Evolutionary conservation across 345 rosid species (phyloP), one percentile per base, ranked within the genome.

Genomic region (Pelargonium nanum): DNA sequence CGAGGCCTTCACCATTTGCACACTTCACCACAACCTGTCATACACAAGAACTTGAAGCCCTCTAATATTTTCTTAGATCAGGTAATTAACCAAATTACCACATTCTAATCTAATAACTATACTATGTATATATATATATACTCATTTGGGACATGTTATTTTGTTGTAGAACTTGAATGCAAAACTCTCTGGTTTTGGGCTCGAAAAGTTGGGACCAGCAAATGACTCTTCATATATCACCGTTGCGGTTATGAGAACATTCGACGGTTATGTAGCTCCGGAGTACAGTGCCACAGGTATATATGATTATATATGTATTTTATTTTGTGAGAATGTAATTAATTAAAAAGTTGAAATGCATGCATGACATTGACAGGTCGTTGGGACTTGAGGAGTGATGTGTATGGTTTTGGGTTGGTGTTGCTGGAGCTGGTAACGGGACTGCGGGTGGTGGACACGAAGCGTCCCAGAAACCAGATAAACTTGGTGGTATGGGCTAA

Each of bases 201-300:
- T 91, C 13, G 97, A 91, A 0, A 91, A 86, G 64, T 57, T 72
- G 1, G 96, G 97, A 12, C 97, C 97, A 0, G 64, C 72, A 0
- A 77, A 83, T 55, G 97, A 94, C 61, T 34, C 68, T 48, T 76
- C 94, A 0, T 96, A 91, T 20, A 78, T 91, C 4, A 78, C 97
- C 28, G 88, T 96, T 0, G 76, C 77, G 12, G 71, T 86, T 26
- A 68, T 88, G 81, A 96, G 97, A 64, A 91, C 97, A 0, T 82
- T n/a, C n/a, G n/a, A 70, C 13, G 97, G 97, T 0, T 91, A 91
- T 25, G 91, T 96, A 10, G 97, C 96, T 50, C 97, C 96, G 0
- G 97, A 88, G 53, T 88, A 91, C 59, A 75, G 88, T 17, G 85
- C 89, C 8, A 83, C 93, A 4, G 97, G 97, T 86, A 78, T 58